A percentile compares a stretch with the other conserved stretches of the same genome.
Conservation (phyloP, 176 grass and related monocot genomes). For the Bothriochloa decipiens region DNA sequence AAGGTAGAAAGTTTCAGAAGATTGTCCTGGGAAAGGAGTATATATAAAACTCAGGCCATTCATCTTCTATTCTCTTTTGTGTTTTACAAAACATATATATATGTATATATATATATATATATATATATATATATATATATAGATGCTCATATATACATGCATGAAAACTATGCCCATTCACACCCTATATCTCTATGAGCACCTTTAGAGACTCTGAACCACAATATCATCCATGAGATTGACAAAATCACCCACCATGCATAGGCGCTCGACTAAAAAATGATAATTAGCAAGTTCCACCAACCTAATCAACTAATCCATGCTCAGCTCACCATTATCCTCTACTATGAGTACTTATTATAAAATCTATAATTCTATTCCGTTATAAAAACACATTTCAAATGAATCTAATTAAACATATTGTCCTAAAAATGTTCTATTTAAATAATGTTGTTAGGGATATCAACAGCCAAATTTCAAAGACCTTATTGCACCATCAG, state of each 20-base stretch:
- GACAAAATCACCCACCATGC: not conserved
- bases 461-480: not conserved
- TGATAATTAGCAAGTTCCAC: not conserved
- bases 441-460: not conserved
- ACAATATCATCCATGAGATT: not conserved
- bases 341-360: not conserved
- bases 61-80: too few relatives aligned
- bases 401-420: not conserved
- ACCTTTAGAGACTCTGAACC: not conserved
- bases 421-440: not conserved
- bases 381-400: not conserved
- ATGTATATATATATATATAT: too few relatives aligned
- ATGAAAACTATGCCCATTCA: not conserved
- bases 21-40: not conserved
- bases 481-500: not conserved
- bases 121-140: too few relatives aligned
- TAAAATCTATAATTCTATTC: not conserved
- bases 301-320: not conserved
- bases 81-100: too few relatives aligned
- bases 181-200: not conserved
- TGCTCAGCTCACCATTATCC: not conserved
- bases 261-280: not conserved
- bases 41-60: too few relatives aligned
- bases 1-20: not conserved
- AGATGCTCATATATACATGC: not conserved